phyloP scores from a whole-genome alignment of 306 rosid genomes.

The Comarum palustre region DNA sequence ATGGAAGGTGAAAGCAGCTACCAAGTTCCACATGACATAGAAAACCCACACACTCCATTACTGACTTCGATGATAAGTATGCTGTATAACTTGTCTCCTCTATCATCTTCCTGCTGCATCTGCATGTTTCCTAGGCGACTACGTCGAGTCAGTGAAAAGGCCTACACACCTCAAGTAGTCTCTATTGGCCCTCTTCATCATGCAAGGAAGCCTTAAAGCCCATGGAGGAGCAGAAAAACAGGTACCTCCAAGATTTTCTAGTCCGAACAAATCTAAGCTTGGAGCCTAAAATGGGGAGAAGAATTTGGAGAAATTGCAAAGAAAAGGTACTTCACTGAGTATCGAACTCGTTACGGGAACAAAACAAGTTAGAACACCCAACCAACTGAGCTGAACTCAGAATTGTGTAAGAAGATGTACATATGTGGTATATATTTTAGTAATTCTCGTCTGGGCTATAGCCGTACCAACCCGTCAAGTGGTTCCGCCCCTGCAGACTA shows the following conservation, averaged over 20 bases:
- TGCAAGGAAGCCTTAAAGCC: slow-evolving; percentile 8
- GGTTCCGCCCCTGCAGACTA: too few relatives aligned
- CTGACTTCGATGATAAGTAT: slow-evolving; percentile 8
- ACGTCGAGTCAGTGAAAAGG: slow-evolving; percentile 21
- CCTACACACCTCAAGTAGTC: slow-evolving; percentile 30
- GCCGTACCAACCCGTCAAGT: too few relatives aligned
- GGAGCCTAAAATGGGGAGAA: background rate
- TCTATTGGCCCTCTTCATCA: slow-evolving; percentile 39
- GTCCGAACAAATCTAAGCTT: slow-evolving; percentile 8
- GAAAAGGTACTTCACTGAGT: too few relatives aligned
- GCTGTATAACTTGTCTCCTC: slow-evolving; percentile 7
- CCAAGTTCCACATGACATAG: slow-evolving; percentile 19
- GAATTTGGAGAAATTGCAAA: too few relatives aligned
- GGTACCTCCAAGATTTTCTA: slow-evolving; percentile 19
- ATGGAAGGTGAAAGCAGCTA: slow-evolving; percentile 3
- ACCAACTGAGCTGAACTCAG: too few relatives aligned
- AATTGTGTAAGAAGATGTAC: too few relatives aligned
- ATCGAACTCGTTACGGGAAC: too few relatives aligned
- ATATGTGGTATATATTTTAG: too few relatives aligned
- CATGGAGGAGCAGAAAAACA: slow-evolving; percentile 32
- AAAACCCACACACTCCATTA: slow-evolving; percentile 18
- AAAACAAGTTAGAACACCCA: too few relatives aligned
- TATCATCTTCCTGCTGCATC: slow-evolving; percentile 23
- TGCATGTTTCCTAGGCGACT: slow-evolving; percentile 19
- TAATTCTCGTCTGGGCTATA: too few relatives aligned